Base-by-base conservation (phyloP, 176 grass and related monocot genomes). In the Paspalum notatum region DNA sequence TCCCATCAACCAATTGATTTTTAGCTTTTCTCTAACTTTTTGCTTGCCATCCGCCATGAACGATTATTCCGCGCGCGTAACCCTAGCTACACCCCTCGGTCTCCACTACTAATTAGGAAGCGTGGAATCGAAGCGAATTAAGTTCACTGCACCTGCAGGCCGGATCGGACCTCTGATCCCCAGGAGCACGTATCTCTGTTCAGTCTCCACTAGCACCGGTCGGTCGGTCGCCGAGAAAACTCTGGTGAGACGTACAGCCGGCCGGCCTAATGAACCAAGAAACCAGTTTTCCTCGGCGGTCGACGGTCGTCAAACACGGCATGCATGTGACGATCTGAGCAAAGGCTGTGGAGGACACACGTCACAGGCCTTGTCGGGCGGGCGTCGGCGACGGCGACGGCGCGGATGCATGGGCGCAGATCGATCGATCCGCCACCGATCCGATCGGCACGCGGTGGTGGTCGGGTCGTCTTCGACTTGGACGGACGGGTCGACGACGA, bases 321-420 rank as follows among this genome's bases (percentile, higher is more conserved):
- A 80, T 48, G 67, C 56, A 60, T 66, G 80, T n/a, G n/a, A n/a
- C 78, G 79, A 77, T 7, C 38, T 7, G 46, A 53, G 16, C 45
- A n/a, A 21, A 55, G 71, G 18, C 17, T 1, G 18, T n/a, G 60
- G 52, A 9, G 18, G 27, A 38, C 4, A 14, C 75, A 46, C 84
- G n/a, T n/a, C 75, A 78, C 75, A 53, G 38, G 69, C 16, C 53
- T 40, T 69, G 69, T 84, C 81, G 76, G 86, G 80, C 15, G 64
- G 71, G 32, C 15, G 47, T 56, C 66, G 48, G 67, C 16, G 24
- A 52, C 80, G 53, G 75, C 22, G 45, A 79, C 48, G 77, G 62
- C 51, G 22, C 53, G 61, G 37, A 18, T 0, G 46, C 5, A 11
- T 16, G 63, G 66, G 22, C n/a, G n/a, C n/a, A n/a, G n/a, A n/a